A percentile compares a stretch with the other conserved stretches of the same genome.
These are phyloP conservation scores for Kodamaea arcana DNA, from an alignment of 1,139 yeast genomes.

Conservation along the genomic window DNA sequence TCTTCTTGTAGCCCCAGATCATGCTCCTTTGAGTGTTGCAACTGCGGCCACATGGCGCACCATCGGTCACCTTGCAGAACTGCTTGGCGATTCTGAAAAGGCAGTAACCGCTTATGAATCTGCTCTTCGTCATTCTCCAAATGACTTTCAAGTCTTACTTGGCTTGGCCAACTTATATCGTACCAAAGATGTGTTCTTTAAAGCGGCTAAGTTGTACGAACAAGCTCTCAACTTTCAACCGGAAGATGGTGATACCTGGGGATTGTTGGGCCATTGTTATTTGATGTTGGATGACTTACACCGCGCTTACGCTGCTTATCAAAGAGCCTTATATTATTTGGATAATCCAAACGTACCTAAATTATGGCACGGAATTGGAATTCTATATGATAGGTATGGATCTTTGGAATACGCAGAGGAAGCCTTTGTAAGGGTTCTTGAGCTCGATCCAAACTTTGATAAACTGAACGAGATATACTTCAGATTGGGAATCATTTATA, in stretches of 20 bases:
- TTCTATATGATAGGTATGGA: slow-evolving; percentile 91
- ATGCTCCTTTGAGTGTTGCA: slow-evolving; percentile 46
- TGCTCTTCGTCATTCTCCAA: slow-evolving; percentile 84
- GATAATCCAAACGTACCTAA: slow-evolving; percentile 95
- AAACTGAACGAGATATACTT: slow-evolving; percentile 95
- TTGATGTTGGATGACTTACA: slow-evolving; percentile 94
- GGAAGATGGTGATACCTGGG: slow-evolving; percentile 96
- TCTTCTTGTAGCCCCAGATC: slow-evolving; percentile 8
- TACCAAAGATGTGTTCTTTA: slow-evolving; percentile 82
- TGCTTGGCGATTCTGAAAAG: slow-evolving; percentile 82
- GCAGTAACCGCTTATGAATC: slow-evolving; percentile 87
- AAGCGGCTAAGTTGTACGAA: slow-evolving; percentile 92
- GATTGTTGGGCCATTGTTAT: slow-evolving; percentile 93
- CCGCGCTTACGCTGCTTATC: slow-evolving; percentile 94
- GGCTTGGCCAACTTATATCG: slow-evolving; percentile 87
- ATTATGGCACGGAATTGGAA: slow-evolving; percentile 98
- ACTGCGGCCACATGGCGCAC: slow-evolving; percentile 93
- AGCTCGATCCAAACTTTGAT: slow-evolving; percentile 92
- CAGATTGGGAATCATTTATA: slow-evolving; percentile 94
- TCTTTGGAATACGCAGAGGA: slow-evolving; percentile 96
- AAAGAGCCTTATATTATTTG: slow-evolving; percentile 86
- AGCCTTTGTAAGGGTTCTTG: slow-evolving; percentile 93
- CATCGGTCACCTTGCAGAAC: slow-evolving; percentile 85
- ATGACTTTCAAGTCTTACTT: slow-evolving; percentile 78
- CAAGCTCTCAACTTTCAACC: slow-evolving; percentile 78